Conservation (phyloP, 1,139 yeast genomes). For the Debaryomyces sp. region DNA sequence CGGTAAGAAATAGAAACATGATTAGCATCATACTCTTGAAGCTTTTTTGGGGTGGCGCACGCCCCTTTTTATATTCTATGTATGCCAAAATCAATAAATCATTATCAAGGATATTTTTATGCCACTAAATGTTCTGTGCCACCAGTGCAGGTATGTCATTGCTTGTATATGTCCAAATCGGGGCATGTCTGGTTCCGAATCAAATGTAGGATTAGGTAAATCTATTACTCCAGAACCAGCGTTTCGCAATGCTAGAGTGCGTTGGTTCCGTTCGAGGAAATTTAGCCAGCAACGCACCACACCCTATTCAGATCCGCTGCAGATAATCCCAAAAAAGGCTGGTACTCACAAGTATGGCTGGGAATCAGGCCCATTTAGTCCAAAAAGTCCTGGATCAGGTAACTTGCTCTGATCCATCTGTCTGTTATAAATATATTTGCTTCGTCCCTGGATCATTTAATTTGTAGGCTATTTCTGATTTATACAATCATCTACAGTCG, state of each 20-base stretch:
- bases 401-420: constrained; percentile 1
- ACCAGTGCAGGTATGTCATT: background rate
- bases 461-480: background rate
- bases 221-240: background rate
- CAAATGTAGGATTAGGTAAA: background rate
- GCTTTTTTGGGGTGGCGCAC: background rate
- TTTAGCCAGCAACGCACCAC: constrained; percentile 3
- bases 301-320: background rate
- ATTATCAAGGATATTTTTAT: background rate
- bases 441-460: constrained; percentile 8
- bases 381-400: constrained; percentile 13
- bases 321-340: background rate
- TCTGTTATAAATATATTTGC: constrained; percentile 9
- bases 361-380: constrained; percentile 10
- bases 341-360: constrained; percentile 10
- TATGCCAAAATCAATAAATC: background rate
- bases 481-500: constrained; percentile 1
- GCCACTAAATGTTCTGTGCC: background rate
- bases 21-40: background rate
- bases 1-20: constrained; percentile 5
- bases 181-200: background rate
- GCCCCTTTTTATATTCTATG: background rate
- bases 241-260: background rate
- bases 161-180: background rate
- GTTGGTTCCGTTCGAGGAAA: background rate